These are phyloP conservation scores for Actinomucor elegans DNA, from an alignment of 371 early-diverging fungal genomes.

Conservation along the genomic window DNA sequence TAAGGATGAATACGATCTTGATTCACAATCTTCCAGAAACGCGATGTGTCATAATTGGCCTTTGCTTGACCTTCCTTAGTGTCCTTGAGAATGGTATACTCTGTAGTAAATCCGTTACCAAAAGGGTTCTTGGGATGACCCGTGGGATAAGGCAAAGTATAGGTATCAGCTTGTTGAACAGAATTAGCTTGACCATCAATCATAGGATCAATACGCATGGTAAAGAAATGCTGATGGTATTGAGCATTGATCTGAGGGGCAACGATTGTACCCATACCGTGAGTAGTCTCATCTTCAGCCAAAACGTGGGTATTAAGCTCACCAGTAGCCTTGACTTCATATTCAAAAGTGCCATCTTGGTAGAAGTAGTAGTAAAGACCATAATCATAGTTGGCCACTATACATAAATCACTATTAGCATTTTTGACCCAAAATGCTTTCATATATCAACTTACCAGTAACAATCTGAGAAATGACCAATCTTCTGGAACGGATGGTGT, in stretches of 20 bases:
- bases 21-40: slow-evolving; percentile 54
- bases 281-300: slow-evolving; percentile 51
- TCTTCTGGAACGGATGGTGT: slow-evolving; percentile 51
- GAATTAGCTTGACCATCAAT: slow-evolving; percentile 51
- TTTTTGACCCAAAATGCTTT: too few relatives aligned
- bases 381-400: slow-evolving; percentile 58
- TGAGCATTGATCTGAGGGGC: slow-evolving; percentile 57
- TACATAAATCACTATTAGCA: background rate
- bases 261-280: slow-evolving; percentile 45
- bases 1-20: slow-evolving; percentile 44
- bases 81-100: slow-evolving; percentile 36
- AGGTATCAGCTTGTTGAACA: slow-evolving; percentile 39
- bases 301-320: slow-evolving; percentile 52
- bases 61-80: slow-evolving; percentile 37
- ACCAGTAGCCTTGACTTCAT: slow-evolving; percentile 60
- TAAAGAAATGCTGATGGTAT: slow-evolving; percentile 57
- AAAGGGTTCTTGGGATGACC: slow-evolving; percentile 45
- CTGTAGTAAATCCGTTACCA: slow-evolving; percentile 44
- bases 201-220: slow-evolving; percentile 57
- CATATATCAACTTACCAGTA: slow-evolving; percentile 35
- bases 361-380: slow-evolving; percentile 59
- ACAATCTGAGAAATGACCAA: slow-evolving; percentile 55
- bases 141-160: slow-evolving; percentile 37
- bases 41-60: slow-evolving; percentile 32
- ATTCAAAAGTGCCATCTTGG: slow-evolving; percentile 57